phyloP scores from a whole-genome alignment of 2,329 filamentous ascomycete species.

The Beauveria australis region DNA sequence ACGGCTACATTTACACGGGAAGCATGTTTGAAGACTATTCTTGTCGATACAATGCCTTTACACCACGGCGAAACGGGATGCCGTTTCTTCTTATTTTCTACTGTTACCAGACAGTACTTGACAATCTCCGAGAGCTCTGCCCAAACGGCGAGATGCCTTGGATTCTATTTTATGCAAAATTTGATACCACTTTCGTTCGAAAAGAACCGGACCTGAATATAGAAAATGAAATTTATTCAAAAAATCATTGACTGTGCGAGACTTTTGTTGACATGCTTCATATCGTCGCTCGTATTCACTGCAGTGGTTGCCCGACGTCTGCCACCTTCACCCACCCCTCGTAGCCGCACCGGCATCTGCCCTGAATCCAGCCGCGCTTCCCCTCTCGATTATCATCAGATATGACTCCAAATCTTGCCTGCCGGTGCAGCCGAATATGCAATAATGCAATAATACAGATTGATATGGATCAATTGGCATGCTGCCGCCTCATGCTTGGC shows the following conservation, averaged over 20 bases:
- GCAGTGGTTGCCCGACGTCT: no score
- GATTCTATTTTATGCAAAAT: neutral
- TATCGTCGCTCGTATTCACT: no score
- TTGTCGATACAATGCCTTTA: conserved; percentile 6
- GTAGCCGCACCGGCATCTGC: no score
- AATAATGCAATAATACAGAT: no score
- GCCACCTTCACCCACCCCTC: no score
- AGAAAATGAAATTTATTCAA: neutral
- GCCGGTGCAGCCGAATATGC: no score
- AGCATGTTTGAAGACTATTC: conserved; percentile 23
- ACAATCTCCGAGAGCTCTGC: neutral
- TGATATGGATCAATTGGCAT: no score
- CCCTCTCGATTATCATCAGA: no score
- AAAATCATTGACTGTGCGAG: neutral
- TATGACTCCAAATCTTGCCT: no score
- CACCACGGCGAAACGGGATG: neutral
- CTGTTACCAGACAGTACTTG: neutral
- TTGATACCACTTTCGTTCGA: conserved; percentile 3
- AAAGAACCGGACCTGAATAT: neutral
- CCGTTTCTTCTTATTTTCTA: neutral
- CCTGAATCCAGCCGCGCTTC: no score
- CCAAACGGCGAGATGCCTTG: neutral
- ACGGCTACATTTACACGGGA: conserved; percentile 18
- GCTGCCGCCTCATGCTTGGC: no score
- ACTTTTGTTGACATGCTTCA: no score